Evolutionary conservation across 2,329 filamentous ascomycete species (phyloP).

Genomic region (Microdochium bolleyi): DNA sequence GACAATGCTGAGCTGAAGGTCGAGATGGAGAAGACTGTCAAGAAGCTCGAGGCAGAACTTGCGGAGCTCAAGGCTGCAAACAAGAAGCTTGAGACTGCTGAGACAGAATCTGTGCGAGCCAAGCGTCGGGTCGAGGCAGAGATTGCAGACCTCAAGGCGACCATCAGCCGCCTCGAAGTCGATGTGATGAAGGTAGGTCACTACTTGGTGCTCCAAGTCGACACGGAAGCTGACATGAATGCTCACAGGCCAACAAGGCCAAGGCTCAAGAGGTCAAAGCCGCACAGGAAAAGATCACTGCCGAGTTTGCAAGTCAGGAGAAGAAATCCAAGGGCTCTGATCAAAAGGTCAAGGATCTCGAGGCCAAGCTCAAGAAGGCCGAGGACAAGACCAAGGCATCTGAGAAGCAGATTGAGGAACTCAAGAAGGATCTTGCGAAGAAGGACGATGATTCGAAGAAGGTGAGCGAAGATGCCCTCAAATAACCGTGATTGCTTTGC

Average conservation of each 20-base stretch:
- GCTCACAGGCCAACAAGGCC: constrained; percentile 46
- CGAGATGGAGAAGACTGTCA: constrained; percentile 2
- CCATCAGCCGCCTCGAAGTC: constrained; percentile 52
- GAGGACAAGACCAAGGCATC: constrained; percentile 26
- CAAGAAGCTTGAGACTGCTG: constrained; percentile 1
- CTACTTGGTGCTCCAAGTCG: constrained; percentile 6
- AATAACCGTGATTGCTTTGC: background rate
- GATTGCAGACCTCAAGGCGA: constrained; percentile 53
- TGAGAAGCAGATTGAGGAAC: constrained; percentile 37
- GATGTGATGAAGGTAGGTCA: constrained; percentile 48
- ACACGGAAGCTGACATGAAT: constrained; percentile 3
- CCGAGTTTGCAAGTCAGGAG: constrained; percentile 23
- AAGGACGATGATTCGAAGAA: constrained; percentile 25
- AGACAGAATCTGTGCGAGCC: constrained; percentile 28
- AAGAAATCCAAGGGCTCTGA: constrained; percentile 5
- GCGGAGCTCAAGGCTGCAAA: constrained; percentile 21
- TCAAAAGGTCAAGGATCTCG: constrained; percentile 16
- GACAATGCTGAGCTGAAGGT: constrained; percentile 17
- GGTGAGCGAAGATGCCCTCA: constrained; percentile 7
- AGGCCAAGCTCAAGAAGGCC: constrained; percentile 16
- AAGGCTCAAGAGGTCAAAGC: constrained; percentile 52
- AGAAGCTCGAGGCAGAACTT: constrained; percentile 19
- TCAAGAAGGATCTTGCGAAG: constrained; percentile 12
- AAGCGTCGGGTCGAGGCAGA: constrained; percentile 49
- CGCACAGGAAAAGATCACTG: constrained; percentile 39